Evolutionary conservation across 306 rosid genomes (phyloP).

Genomic region (Luffa acutangula): DNA sequence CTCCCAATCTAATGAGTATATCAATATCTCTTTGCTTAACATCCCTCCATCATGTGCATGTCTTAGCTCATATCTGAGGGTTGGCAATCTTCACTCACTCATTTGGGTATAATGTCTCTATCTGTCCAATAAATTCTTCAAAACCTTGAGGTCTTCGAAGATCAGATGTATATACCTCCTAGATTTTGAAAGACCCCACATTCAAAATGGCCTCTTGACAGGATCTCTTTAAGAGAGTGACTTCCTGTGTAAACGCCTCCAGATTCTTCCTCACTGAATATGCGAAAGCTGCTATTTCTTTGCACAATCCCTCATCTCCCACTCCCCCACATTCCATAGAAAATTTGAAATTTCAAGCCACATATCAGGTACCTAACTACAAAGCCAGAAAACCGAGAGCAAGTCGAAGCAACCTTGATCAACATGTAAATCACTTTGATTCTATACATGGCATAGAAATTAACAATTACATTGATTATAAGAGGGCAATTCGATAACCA

Average conservation of each 20-base stretch:
- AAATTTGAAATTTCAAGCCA: not conserved
- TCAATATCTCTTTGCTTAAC: not conserved
- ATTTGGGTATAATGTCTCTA: not conserved
- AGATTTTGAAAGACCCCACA: not conserved
- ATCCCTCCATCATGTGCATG: not conserved
- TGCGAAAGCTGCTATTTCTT: not conserved
- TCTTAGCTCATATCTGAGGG: not conserved
- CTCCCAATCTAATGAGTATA: not conserved
- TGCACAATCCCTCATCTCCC: not conserved
- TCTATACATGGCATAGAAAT: not conserved
- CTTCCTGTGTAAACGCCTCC: not conserved
- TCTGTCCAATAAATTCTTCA: not conserved
- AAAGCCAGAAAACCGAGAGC: no score
- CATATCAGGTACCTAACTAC: not conserved
- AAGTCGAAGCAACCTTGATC: slow-evolving; percentile 32
- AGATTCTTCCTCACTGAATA: not conserved
- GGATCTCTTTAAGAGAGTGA: not conserved
- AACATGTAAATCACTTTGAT: not conserved
- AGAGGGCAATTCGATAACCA: not conserved
- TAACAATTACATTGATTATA: not conserved
- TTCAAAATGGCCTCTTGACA: not conserved
- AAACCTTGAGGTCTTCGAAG: not conserved
- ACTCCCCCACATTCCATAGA: not conserved
- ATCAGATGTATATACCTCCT: not conserved
- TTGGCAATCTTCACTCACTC: not conserved